Evolutionary conservation across 2,329 filamentous ascomycete species (phyloP), one percentile per base, ranked within the genome.

Genomic region (Pseudonectria buxi): DNA sequence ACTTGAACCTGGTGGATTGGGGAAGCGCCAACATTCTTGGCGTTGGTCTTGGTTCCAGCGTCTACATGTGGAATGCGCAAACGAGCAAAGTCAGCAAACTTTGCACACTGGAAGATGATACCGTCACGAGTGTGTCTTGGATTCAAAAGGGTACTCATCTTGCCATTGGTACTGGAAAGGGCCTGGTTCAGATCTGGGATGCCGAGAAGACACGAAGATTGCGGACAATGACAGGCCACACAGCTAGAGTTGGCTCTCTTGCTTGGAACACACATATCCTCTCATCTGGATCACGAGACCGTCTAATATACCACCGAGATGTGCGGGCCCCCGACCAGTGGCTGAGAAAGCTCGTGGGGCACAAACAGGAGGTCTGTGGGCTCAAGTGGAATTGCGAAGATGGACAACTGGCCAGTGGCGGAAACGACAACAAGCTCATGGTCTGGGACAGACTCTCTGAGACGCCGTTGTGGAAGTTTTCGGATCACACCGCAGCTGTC

Each of bases 251-350:
- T 26, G 92, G 92, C 15, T 88, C 90, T 22, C 68, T 98, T 41
- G 92, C 92, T 1, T 98, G 92, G 92, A 98, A 98, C 54, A 88
- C 92, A 33, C 92, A 98, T 56, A 95, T 98, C 36, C 77, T 98
- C 14, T 94, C 89, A 1, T 96, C 92, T 3, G 92, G 92, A 14
- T 96, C 90, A 18, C 77, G 92, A 33, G 92, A 98, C 64, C 83
- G 92, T 24, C 69, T 86, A 10, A 98, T 98, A 42, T 94, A 92
- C 53, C 92, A 98, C 57, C 86, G 92, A 38, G 92, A 98, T 59
- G 92, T 98, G 16, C 82, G 92, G 39, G 85, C 86, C 26, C 87
- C 90, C 0, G 86, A 94, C 44, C 92, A 95, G 58, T 95, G 84
- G 74, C 68, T 95, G 24, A 77, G 82, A 39, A 89, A 88, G 54